These are phyloP conservation scores for Solanum phureja DNA, from an alignment of 257 asterid species.

Conservation along the genomic window DNA sequence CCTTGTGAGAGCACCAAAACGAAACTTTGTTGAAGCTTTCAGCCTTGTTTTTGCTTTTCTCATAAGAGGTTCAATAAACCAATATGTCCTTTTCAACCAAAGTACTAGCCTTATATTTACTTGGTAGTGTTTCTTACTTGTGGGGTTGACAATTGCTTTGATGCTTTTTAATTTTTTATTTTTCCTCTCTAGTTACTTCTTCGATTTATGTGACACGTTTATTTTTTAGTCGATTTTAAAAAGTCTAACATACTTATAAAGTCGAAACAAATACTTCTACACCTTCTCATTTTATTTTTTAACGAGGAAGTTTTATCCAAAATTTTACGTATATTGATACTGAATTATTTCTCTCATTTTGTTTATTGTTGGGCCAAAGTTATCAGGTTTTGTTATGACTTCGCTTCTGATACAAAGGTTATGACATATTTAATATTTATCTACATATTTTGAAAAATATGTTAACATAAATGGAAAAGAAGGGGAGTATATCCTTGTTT, in stretches of 20 bases:
- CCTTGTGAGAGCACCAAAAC: conserved; percentile 28
- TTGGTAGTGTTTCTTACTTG: conserved; percentile 28
- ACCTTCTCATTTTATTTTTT: not conserved
- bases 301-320: not conserved
- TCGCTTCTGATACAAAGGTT: too few relatives aligned
- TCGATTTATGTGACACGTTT: not conserved
- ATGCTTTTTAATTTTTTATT: not conserved
- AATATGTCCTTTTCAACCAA: conserved; percentile 24
- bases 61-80: conserved; percentile 15
- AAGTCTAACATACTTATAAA: not conserved
- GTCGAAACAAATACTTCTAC: not conserved
- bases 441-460: not conserved
- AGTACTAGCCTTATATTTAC: not conserved
- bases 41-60: conserved; percentile 21
- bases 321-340: not conserved
- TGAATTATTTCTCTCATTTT: not conserved
- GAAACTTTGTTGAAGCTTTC: conserved; percentile 32
- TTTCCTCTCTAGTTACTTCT: not conserved
- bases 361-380: not conserved
- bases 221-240: not conserved
- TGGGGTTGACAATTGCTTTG: conserved; percentile 21
- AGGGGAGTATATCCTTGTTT: conserved; percentile 2
- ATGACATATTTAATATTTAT: not conserved
- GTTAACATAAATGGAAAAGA: not conserved
- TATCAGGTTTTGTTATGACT: not conserved